phyloP scores from a whole-genome alignment of 179 eudicot genomes.

The Spinacia oleracea region DNA sequence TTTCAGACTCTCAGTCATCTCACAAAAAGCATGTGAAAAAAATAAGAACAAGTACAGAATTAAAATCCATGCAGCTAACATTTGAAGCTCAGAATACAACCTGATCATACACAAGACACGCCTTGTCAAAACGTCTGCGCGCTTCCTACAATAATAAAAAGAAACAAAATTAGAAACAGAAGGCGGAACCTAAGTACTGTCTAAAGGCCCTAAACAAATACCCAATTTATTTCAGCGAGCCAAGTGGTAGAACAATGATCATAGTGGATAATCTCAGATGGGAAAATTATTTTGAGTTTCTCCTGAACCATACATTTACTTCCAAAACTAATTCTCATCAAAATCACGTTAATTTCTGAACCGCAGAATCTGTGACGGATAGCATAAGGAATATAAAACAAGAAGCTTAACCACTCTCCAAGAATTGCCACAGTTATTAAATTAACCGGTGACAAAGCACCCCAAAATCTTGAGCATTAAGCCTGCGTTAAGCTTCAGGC shows the following conservation, averaged over 20 bases:
- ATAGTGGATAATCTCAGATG: neutral
- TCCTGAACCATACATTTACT: neutral
- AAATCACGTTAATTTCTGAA: neutral
- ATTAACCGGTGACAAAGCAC: neutral
- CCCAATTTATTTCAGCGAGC: neutral
- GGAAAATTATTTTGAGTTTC: neutral
- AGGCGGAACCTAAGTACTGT: neutral
- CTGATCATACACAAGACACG: slow-evolving; percentile 91
- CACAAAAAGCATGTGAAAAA: no score
- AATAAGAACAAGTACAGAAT: no score
- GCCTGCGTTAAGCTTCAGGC: neutral
- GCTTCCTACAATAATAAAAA: slow-evolving; percentile 73
- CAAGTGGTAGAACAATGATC: neutral
- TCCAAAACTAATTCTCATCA: neutral
- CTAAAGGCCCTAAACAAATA: neutral
- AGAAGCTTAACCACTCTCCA: neutral
- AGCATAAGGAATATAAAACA: neutral
- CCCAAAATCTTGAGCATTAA: neutral
- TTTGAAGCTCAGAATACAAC: slow-evolving; percentile 37
- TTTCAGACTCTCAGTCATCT: no score
- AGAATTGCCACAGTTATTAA: neutral
- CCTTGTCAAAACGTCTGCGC: slow-evolving; percentile 94
- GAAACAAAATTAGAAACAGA: neutral
- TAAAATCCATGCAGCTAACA: neutral
- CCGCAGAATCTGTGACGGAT: neutral